Evolutionary conservation across 306 rosid species (phyloP).

Genomic region (Citrullus amarus): DNA sequence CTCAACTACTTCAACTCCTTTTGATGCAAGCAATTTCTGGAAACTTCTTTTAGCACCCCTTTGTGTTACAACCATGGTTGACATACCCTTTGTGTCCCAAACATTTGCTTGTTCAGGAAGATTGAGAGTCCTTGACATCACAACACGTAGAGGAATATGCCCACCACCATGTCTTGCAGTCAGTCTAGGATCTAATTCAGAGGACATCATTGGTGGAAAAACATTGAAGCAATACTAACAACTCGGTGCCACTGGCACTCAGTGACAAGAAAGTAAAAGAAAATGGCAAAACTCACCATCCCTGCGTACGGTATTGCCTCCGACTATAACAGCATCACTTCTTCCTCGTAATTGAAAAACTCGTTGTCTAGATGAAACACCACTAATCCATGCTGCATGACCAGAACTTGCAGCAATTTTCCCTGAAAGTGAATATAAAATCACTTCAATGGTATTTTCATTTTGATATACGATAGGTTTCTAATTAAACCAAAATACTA

Average conservation of each 20-base stretch:
- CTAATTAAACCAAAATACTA: background rate
- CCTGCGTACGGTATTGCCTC: slow-evolving; percentile 78
- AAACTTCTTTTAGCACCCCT: slow-evolving; percentile 82
- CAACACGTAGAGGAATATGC: slow-evolving; percentile 73
- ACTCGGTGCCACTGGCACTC: background rate
- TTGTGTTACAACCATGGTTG: slow-evolving; percentile 86
- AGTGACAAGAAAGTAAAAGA: slow-evolving; percentile 3
- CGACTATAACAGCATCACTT: slow-evolving; percentile 83
- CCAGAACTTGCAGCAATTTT: slow-evolving; percentile 85
- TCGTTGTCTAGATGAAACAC: slow-evolving; percentile 56
- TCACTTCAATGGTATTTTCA: background rate
- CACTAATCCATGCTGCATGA: slow-evolving; percentile 79
- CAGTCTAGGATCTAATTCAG: slow-evolving; percentile 58
- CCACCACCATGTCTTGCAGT: slow-evolving; percentile 93
- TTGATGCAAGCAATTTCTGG: slow-evolving; percentile 87
- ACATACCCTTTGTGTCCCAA: slow-evolving; percentile 64
- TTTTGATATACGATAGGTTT: background rate
- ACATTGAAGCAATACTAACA: background rate
- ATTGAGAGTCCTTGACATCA: slow-evolving; percentile 63
- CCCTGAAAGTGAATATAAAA: slow-evolving; percentile 25
- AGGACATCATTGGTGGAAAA: background rate
- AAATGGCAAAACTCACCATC: slow-evolving; percentile 53
- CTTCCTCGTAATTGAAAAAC: slow-evolving; percentile 79
- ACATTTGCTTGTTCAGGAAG: slow-evolving; percentile 79
- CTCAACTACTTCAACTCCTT: slow-evolving; percentile 95